Evolutionary conservation across 805 yeast genomes (phyloP).

Genomic region (Starmerella kuoi): DNA sequence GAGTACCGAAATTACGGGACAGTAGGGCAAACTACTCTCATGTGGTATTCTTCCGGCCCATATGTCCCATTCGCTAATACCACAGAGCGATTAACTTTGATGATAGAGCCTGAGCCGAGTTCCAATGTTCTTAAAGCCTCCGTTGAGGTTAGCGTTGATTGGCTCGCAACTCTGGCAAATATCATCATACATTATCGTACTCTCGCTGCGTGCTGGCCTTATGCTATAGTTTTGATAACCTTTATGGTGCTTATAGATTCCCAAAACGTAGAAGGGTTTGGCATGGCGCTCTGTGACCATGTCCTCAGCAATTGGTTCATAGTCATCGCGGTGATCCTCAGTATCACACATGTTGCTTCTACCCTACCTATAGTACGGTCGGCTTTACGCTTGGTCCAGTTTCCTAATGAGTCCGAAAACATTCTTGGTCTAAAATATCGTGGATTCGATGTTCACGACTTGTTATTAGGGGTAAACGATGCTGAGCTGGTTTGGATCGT

Average conservation of each 20-base stretch:
- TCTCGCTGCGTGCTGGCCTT: conserved; percentile 41
- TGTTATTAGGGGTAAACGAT: conserved; percentile 20
- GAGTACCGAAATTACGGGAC: conserved; percentile 21
- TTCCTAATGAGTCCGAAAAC: conserved; percentile 25
- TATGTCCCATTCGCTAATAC: conserved; percentile 17
- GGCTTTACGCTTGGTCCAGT: conserved; percentile 19
- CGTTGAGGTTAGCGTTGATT: conserved; percentile 32
- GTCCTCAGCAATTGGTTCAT: neutral
- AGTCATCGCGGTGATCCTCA: conserved; percentile 22
- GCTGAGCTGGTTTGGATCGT: conserved; percentile 18
- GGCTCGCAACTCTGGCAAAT: conserved; percentile 49
- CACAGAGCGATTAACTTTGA: neutral
- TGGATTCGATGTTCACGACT: conserved; percentile 20
- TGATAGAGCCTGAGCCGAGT: neutral
- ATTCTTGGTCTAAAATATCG: conserved; percentile 17
- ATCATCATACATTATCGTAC: conserved; percentile 68
- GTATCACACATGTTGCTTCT: conserved; percentile 26
- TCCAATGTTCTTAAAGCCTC: neutral
- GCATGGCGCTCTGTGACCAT: neutral
- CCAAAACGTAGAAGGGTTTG: conserved; percentile 30
- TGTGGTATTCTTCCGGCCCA: conserved; percentile 24
- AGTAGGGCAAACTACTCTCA: conserved; percentile 6
- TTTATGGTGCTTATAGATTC: neutral
- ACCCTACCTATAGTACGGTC: conserved; percentile 15
- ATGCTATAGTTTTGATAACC: conserved; percentile 32